These are phyloP conservation scores for Lactarius quietus DNA, from an alignment of 768 basidiomycete genomes.

Conservation along the genomic window DNA sequence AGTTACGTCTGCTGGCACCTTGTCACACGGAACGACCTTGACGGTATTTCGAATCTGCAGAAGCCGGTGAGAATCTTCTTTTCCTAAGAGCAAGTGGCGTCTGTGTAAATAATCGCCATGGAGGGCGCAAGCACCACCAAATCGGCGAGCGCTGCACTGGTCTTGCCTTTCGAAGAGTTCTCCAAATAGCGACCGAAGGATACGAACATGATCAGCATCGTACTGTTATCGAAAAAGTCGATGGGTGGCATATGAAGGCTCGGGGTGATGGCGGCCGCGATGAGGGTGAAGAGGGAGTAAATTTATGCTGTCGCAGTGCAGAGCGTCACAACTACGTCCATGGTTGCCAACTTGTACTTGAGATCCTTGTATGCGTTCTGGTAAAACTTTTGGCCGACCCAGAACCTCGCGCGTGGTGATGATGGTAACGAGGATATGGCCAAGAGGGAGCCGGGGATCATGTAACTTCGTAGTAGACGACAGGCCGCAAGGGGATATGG, in stretches of 20 bases:
- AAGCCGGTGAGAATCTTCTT: constrained; percentile 88
- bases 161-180: constrained; percentile 95
- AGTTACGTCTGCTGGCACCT: too few relatives aligned
- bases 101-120: constrained; percentile 94
- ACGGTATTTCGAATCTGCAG: constrained; percentile 92
- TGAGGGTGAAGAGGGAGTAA: constrained; percentile 75
- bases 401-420: constrained; percentile 93
- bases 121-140: constrained; percentile 93
- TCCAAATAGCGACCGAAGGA: constrained; percentile 94
- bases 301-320: constrained; percentile 93
- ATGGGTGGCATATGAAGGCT: constrained; percentile 72
- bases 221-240: constrained; percentile 97
- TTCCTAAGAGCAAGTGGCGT: constrained; percentile 77
- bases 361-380: too few relatives aligned
- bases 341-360: constrained; percentile 86
- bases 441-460: constrained; percentile 73
- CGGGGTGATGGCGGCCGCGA: constrained; percentile 59
- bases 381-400: constrained; percentile 82
- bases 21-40: constrained; percentile 95
- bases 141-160: constrained; percentile 93
- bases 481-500: constrained; percentile 53
- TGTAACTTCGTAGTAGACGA: constrained; percentile 47
- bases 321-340: constrained; percentile 96
- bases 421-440: constrained; percentile 69
- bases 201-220: constrained; percentile 97